Evolutionary conservation across 495 filamentous ascomycete genomes (phyloP), one percentile per base, ranked within the genome.

Genomic region (Haplographium delicatum): DNA sequence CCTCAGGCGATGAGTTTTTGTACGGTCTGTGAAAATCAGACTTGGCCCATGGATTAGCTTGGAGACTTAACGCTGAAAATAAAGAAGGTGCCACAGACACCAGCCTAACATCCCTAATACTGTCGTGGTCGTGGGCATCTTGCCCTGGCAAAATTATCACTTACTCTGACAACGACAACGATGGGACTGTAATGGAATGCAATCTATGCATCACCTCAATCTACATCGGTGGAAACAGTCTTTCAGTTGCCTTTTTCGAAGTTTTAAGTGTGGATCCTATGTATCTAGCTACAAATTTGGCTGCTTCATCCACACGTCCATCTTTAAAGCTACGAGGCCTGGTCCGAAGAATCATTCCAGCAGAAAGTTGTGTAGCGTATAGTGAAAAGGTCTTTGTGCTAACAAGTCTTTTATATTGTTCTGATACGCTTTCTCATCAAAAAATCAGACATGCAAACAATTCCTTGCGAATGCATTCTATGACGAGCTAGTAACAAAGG

Each of bases 391-490:
- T 43, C 7, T 22, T 19, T 16, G 16, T 13, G 15, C 18, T 22
- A 4, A 20, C 23, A 16, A 8, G 40, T 38, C 27, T 18, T 30
- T 33, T 28, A 4, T 24, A 31, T 31, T 46, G 43, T 46, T 46
- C 43, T 9, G 20, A 46, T 46, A 46, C 25, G 43, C 43, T 28
- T 46, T 31, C 26, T 46, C 43, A 31, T 46, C 43, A 31, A 31
- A 31, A 28, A 46, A 8, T 26, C 43, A 19, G 18, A 46, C 25
- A 31, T 46, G 43, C 43, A 33, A 46, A 46, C 43, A 46, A 46
- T 46, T 46, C 43, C 43, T 46, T 28, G 27, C 7, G 15, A 5
- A 43, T 15, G 40, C 40, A 43, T 43, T 43, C 40, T 43, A 43
- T 20, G 40, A 43, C 20, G 40, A 43, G 40, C 40, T 20, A 10